Evolutionary conservation across 2,329 filamentous ascomycete genomes (phyloP).

Genomic region (Lecanicillium sp.): DNA sequence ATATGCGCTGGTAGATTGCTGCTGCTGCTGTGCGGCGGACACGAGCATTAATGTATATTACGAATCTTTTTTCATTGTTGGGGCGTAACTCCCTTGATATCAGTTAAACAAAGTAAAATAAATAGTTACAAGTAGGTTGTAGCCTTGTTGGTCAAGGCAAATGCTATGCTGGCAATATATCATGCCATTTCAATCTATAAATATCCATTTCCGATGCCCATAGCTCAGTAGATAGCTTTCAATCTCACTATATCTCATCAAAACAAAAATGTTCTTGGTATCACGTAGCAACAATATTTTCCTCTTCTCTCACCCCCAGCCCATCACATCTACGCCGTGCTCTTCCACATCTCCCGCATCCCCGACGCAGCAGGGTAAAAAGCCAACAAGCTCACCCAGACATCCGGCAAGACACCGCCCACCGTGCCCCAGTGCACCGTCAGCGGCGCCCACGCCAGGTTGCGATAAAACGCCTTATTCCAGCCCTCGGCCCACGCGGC

Average conservation of each 20-base stretch:
- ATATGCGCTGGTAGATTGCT: constrained; percentile 55
- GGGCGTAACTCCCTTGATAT: no score
- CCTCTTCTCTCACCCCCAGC: background rate
- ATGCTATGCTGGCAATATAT: background rate
- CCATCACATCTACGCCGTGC: constrained; percentile 20
- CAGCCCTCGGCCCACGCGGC: constrained; percentile 41
- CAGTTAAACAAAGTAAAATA: no score
- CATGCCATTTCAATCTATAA: no score
- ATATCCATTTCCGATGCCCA: no score
- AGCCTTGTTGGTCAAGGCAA: background rate
- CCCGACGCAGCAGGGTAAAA: constrained; percentile 35
- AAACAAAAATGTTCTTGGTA: no score
- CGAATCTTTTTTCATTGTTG: no score
- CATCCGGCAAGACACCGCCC: constrained; percentile 43
- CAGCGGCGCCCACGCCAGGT: constrained; percentile 71
- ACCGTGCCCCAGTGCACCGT: constrained; percentile 78
- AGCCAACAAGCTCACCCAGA: constrained; percentile 32
- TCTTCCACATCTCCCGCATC: constrained; percentile 38
- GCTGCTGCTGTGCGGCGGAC: no score
- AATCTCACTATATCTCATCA: no score
- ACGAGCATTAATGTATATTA: no score
- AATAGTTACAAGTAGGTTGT: no score
- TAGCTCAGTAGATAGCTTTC: no score
- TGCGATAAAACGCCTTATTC: constrained; percentile 61
- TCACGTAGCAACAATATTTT: no score